A percentile compares a stretch with the other conserved stretches of the same genome.
Evolutionary conservation across 73 alveolate genomes (phyloP).

Genomic region (Stentor coeruleus): DNA sequence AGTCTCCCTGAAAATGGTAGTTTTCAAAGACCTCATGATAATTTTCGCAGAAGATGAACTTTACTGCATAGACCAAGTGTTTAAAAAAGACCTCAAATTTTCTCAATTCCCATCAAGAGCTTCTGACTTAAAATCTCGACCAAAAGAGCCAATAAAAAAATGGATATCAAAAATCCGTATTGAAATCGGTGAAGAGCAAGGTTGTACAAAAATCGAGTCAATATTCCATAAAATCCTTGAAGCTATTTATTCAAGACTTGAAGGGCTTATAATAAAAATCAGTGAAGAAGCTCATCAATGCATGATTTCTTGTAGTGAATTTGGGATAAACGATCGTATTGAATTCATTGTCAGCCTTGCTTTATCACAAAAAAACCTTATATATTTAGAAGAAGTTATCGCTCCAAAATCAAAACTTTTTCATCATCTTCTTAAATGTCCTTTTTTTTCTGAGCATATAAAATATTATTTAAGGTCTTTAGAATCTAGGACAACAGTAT

Average conservation of each 20-base stretch:
- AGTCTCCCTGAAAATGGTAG: slow-evolving; percentile 8
- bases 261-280: neutral
- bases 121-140: neutral
- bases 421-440: neutral
- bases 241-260: slow-evolving; percentile 18
- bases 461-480: neutral
- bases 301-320: neutral
- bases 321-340: neutral
- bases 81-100: neutral
- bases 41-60: slow-evolving; percentile 15
- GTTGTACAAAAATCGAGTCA: slow-evolving; percentile 2
- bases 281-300: neutral
- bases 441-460: neutral
- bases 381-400: slow-evolving; percentile 11
- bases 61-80: neutral
- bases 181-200: neutral
- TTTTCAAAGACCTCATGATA: neutral
- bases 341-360: neutral
- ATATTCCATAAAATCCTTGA: slow-evolving; percentile 6
- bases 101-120: neutral
- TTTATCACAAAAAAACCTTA: neutral
- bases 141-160: neutral
- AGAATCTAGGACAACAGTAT: neutral
- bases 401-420: slow-evolving; percentile 21
- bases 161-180: neutral